Evolutionary conservation across 768 basidiomycete species (phyloP).

Genomic region (Collybia sordida): DNA sequence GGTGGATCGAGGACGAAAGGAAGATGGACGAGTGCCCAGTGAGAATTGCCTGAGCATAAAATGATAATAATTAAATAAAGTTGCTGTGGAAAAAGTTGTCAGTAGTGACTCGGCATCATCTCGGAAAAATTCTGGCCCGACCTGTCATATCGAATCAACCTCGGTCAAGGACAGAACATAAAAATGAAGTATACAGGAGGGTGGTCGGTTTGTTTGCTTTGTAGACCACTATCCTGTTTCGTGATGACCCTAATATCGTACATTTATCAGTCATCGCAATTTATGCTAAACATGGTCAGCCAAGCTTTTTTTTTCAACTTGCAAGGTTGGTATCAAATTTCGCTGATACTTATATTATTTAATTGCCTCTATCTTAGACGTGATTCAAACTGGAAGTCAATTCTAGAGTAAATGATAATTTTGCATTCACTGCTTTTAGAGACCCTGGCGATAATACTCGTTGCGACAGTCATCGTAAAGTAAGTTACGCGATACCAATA

Average conservation of each 20-base stretch:
- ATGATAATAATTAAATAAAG: not conserved
- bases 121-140: too few relatives aligned
- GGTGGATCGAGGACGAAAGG: not conserved
- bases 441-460: constrained; percentile 15
- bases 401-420: not conserved
- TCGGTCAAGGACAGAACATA: too few relatives aligned
- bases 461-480: constrained; percentile 12
- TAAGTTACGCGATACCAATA: constrained; percentile 12
- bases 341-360: too few relatives aligned
- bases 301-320: not conserved
- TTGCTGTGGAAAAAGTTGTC: not conserved
- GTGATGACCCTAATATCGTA: too few relatives aligned
- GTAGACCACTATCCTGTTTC: too few relatives aligned
- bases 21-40: not conserved
- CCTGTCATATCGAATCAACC: too few relatives aligned
- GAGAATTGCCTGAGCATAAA: constrained; percentile 13
- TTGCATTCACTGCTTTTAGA: constrained; percentile 8
- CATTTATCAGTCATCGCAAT: not conserved
- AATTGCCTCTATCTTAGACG: too few relatives aligned
- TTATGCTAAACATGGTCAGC: not conserved
- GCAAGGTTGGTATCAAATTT: too few relatives aligned
- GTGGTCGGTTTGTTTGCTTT: too few relatives aligned
- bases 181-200: too few relatives aligned
- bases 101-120: too few relatives aligned
- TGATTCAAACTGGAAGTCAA: too few relatives aligned